A percentile compares a stretch with the other conserved stretches of the same genome.
Conservation (phyloP, 257 asterid genomes). For the Linaria vulgaris region DNA sequence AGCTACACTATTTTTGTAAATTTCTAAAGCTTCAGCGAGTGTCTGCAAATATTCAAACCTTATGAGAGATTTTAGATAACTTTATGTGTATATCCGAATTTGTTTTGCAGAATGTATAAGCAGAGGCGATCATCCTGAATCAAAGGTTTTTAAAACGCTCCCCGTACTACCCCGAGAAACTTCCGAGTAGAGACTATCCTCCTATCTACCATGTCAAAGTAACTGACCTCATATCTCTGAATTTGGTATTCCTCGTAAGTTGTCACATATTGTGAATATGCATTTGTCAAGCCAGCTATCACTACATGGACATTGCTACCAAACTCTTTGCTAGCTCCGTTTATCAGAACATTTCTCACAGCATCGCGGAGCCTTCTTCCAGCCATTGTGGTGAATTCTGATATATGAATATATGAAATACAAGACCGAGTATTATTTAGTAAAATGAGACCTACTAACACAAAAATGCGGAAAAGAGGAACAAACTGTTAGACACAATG, state of each 20-base stretch:
- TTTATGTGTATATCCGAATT: too few relatives aligned
- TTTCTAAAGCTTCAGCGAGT: too few relatives aligned
- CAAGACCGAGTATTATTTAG: too few relatives aligned
- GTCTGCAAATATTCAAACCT: too few relatives aligned
- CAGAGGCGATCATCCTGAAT: not conserved
- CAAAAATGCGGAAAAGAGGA: too few relatives aligned
- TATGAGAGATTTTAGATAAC: too few relatives aligned
- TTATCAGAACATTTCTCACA: conserved; percentile 51
- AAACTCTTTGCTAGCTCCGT: conserved; percentile 49
- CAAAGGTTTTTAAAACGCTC: not conserved
- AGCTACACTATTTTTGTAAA: too few relatives aligned
- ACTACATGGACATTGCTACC: conserved; percentile 68
- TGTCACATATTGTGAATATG: conserved; percentile 89
- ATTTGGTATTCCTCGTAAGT: conserved; percentile 87
- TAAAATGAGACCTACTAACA: conserved; percentile 1
- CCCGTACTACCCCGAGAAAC: conserved; percentile 10
- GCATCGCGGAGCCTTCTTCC: conserved; percentile 98
- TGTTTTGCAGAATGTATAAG: not conserved
- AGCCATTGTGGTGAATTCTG: conserved; percentile 98
- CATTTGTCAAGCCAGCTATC: conserved; percentile 91
- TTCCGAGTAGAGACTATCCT: not conserved
- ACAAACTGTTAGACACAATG: too few relatives aligned
- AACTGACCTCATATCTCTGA: conserved; percentile 97
- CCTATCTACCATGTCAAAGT: not conserved
- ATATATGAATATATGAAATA: not conserved